Base-by-base conservation (phyloP, 495 filamentous ascomycete genomes). In the Aspergillus homomorphus region DNA sequence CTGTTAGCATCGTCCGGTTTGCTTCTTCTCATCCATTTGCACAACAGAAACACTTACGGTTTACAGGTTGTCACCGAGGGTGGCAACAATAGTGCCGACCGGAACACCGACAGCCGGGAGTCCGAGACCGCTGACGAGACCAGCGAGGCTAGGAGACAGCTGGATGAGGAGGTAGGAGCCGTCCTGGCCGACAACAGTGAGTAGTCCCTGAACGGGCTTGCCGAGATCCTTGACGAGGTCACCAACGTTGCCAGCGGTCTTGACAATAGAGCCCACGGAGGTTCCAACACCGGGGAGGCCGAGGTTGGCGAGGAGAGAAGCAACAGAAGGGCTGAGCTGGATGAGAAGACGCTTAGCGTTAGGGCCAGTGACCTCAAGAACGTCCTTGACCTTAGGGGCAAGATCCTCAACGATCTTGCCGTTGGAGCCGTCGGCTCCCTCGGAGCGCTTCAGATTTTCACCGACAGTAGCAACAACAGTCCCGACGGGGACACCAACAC, bases 181-280 rank as follows among this genome's bases (percentile, higher is more conserved):
- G 43, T 73, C 69, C 45, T 71, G 45, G 50, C 65, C 66, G 23
- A 69, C 66, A 41, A 76, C 66, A 42, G 63, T 70, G 23, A 77
- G 67, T 59, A 75, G 68, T 14, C 66, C 33, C 56, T 72, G 56
- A 30, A 68, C 57, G 59, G 68, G 68, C 33, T 18, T 48, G 58
- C 66, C 63, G 45, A 76, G 51, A 60, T 75, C 67, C 57, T 65
- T 64, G 53, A 77, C 42, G 51, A 77, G 73, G 57, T 77, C 72
- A 61, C 73, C 72, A 24, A 74, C 54, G 61, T 45, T 61, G 58
- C 64, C 61, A 48, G 72, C 72, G 46, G 67, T 66, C 38, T 56
- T 57, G 52, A 75, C 46, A 42, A 75, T 58, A 18, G 62, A 38
- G 52, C 72, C 72, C 23, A 72, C 55, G 54, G 72, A 60, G 18